A percentile compares a stretch with the other conserved stretches of the same genome.
Evolutionary conservation across 495 filamentous ascomycete species (phyloP).

Genomic region (Aspergillus leporis): DNA sequence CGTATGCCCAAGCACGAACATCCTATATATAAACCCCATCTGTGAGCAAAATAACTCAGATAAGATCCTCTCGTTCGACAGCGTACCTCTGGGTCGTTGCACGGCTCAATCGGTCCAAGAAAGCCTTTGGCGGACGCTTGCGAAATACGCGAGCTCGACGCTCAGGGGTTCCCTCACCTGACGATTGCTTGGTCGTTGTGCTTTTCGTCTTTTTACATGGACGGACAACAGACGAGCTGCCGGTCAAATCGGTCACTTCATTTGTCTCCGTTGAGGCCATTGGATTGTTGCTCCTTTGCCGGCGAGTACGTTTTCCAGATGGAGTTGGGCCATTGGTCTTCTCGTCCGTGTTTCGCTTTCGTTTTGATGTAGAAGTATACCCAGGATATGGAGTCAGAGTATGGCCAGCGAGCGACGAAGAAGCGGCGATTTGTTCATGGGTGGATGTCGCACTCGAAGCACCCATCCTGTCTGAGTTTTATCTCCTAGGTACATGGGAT

Average conservation of each 20-base stretch:
- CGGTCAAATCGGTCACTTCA: conserved; percentile 24
- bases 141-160: conserved; percentile 43
- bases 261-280: background rate
- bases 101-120: conserved; percentile 41
- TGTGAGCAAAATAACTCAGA: background rate
- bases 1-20: conserved; percentile 57
- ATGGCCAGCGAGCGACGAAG: background rate
- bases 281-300: background rate
- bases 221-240: conserved; percentile 11
- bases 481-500: background rate
- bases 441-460: background rate
- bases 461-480: background rate
- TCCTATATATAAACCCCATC: conserved; percentile 36
- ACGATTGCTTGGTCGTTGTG: conserved; percentile 18
- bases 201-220: conserved; percentile 23
- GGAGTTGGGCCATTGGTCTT: background rate
- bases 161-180: conserved; percentile 25
- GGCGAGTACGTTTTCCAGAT: conserved; percentile 3
- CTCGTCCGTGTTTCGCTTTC: conserved; percentile 16
- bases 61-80: background rate
- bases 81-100: conserved; percentile 46
- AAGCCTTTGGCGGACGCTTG: conserved; percentile 37
- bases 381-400: background rate
- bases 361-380: conserved; percentile 11
- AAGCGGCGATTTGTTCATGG: background rate